Base-by-base conservation (phyloP, 208 protist species). In the Trypanosoma conorhini region DNA sequence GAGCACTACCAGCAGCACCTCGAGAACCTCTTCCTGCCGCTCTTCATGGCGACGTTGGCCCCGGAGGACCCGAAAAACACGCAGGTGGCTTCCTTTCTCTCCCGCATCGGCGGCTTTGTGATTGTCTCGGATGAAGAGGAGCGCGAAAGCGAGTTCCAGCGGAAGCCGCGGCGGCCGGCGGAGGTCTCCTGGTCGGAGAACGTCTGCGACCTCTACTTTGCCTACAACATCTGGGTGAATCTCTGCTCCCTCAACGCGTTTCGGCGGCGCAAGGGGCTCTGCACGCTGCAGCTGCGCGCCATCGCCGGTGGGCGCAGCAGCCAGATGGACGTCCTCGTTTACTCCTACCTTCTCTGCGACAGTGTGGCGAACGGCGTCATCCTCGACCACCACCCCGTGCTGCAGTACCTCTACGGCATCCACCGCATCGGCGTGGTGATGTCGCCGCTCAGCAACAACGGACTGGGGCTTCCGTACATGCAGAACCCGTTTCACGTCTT, bases 321-420 rank as follows among this genome's bases (percentile, higher is more conserved):
- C 22, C 68, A 90, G 26, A 44, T 85, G 35, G 77, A 83, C 69
- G 77, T 80, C 69, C 85, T 85, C 59, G 87, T 77, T 91, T 93
- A 87, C 60, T 98, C 82, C 3, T 98, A 82, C 72, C 88, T 82
- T 31, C 98, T 86, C 38, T 87, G 84, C 35, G 91, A 96, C 54
- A 71, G 85, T 59, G 97, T 99, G 67, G 87, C 88, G 22, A 97
- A 99, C 74, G 98, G 95, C 63, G 89, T 99, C 17, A 85, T 89
- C 31, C 85, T 99, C 22, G 83, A 88, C 51, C 83, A 96, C 22
- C 69, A 87, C 52, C 96, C 98, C 5, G 92, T 94, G 9, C 79
- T 99, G 54, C 94, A 99, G 87, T 99, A 99, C 81, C 83, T 99
- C 33, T 99, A 98, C 77, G 99, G 99, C 84, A 80, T 99, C 5